Evolutionary conservation across 345 rosid species (phyloP), one percentile per base, ranked within the genome.

Genomic region (Murraya paniculata): DNA sequence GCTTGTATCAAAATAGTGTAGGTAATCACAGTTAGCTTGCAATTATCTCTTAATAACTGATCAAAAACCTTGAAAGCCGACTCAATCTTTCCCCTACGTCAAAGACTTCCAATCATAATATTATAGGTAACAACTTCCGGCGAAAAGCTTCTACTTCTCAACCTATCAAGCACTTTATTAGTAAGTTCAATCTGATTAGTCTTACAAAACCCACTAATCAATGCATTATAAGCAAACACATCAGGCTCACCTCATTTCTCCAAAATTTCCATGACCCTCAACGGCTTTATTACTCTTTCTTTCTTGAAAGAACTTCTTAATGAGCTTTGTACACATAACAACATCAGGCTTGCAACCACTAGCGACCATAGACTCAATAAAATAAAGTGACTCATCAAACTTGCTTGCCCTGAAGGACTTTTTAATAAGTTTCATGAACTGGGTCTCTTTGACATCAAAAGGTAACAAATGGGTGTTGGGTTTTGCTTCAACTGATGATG

Each of bases 1-100:
- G 94, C 98, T 78, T 95, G 97, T 25, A 95, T 91, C 89, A 95
- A 83, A 74, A 90, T 93, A 2, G 97, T 95, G 85, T 90, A 93
- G 8, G 98, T 93, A 81, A 95, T 84, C 66, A 95, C 95, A 67
- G 90, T 84, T 0, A 98, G 98, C 72, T 81, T 72, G 50, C 97
- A 91, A 45, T 85, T 81, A 78, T 95, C 95, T n/a, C 21, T 80
- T 77, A 93, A 35, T 77, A 91, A 60, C 28, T 92, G 91, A 50
- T 91, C 87, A 77, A 93, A 85, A 71, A 89, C 89, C 81, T 85
- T 83, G 24, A 88, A 74, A 74, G 95, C 98, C 68, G 85, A 81
- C 84, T 82, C 89, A 67, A 91, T 89, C 75, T 90, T 89, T 38
- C 97, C 93, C 81, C 94, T 82, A 53, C 89, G 69, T 80, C 95